Evolutionary conservation across 2,329 filamentous ascomycete species (phyloP).

Genomic region (Stachybotrys elegans): DNA sequence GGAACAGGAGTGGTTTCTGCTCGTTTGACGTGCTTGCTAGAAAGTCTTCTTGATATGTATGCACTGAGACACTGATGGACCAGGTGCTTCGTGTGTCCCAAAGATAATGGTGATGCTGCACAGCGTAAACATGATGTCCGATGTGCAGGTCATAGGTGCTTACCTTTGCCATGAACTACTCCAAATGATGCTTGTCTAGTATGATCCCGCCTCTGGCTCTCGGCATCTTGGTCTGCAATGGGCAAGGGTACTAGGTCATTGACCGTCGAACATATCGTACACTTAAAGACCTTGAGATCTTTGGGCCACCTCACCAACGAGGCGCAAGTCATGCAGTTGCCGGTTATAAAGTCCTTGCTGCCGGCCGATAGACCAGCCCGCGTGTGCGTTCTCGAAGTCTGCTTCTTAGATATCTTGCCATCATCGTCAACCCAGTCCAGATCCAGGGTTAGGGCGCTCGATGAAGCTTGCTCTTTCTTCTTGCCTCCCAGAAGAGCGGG

Average conservation of each 20-base stretch:
- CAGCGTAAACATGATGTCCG: no score
- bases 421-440: constrained; percentile 24
- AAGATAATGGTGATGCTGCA: constrained; percentile 25
- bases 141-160: no score
- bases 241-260: constrained; percentile 58
- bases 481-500: constrained; percentile 62
- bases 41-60: constrained; percentile 21
- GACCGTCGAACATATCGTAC: constrained; percentile 77
- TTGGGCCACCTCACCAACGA: constrained; percentile 75
- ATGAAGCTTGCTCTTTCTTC: constrained; percentile 47
- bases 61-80: constrained; percentile 27
- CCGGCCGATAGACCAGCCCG: constrained; percentile 27
- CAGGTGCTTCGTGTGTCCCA: constrained; percentile 27
- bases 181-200: no score
- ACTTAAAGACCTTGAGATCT: constrained; percentile 69
- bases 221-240: constrained; percentile 13
- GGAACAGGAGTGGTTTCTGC: constrained; percentile 8
- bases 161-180: no score
- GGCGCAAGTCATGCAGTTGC: constrained; percentile 82
- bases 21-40: not conserved
- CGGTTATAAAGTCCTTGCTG: constrained; percentile 58
- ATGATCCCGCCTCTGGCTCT: constrained; percentile 5
- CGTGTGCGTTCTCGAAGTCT: constrained; percentile 20
- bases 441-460: constrained; percentile 27
- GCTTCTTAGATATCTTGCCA: constrained; percentile 17